Evolutionary conservation across 1,284 basidiomycete genomes (phyloP).

Genomic region (Boletus sp.): DNA sequence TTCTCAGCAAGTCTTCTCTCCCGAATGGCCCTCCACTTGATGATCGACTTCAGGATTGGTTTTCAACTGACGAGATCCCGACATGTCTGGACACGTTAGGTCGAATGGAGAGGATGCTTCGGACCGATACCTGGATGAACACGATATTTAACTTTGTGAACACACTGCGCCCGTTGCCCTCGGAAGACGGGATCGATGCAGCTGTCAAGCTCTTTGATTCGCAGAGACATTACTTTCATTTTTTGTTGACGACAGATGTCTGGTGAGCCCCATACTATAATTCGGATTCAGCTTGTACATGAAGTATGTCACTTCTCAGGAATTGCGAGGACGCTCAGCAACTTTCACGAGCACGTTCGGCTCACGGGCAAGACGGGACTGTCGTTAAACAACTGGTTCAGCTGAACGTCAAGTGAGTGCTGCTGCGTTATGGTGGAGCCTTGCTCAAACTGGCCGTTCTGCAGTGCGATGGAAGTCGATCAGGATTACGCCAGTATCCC

Average conservation of each 20-base stretch:
- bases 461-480: too few species aligned
- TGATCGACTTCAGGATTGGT: slow-evolving; percentile 9
- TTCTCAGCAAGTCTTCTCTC: too few species aligned
- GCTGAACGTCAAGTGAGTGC: too few species aligned
- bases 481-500: too few species aligned
- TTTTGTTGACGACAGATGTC: slow-evolving; percentile 9
- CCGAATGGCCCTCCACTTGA: too few species aligned
- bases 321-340: slow-evolving; percentile 4
- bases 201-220: slow-evolving; percentile 13
- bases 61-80: slow-evolving; percentile 2
- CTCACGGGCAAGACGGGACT: too few species aligned
- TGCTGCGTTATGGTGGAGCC: too few species aligned
- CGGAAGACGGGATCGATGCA: slow-evolving; percentile 7
- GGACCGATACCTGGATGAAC: neutral
- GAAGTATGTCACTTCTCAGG: too few species aligned
- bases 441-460: too few species aligned
- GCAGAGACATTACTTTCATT: slow-evolving; percentile 7
- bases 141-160: neutral
- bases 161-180: neutral
- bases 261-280: too few species aligned
- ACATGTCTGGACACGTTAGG: slow-evolving; percentile 7
- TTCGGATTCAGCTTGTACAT: too few species aligned
- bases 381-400: too few species aligned
- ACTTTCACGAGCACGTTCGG: neutral
- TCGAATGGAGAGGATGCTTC: slow-evolving; percentile 8